phyloP scores from a whole-genome alignment of 345 rosid genomes.

The Pugionium cornutum region DNA sequence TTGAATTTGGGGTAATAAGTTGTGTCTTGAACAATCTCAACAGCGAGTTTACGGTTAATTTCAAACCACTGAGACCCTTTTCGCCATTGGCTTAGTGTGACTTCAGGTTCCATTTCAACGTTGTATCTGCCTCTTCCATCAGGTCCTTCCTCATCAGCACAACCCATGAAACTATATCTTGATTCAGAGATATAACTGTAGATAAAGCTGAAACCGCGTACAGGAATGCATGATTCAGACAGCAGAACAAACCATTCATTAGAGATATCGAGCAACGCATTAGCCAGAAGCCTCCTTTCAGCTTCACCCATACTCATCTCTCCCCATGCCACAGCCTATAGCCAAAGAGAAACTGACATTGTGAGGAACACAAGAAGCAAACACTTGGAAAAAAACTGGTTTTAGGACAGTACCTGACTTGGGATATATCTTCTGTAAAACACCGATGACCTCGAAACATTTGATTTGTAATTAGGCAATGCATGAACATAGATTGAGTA shows the following conservation, averaged over 20 bases:
- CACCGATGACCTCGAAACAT: slow-evolving; percentile 56
- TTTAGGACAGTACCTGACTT: slow-evolving; percentile 64
- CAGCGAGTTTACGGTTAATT: slow-evolving; percentile 64
- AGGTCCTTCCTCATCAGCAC: slow-evolving; percentile 74
- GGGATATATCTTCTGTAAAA: slow-evolving; percentile 83
- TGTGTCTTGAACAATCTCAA: slow-evolving; percentile 59
- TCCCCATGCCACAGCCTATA: slow-evolving; percentile 86
- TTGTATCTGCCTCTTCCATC: slow-evolving; percentile 81
- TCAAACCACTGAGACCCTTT: slow-evolving; percentile 98
- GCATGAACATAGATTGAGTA: slow-evolving; percentile 80
- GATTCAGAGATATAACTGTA: slow-evolving; percentile 45
- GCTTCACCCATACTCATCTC: slow-evolving; percentile 92
- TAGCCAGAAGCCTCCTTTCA: slow-evolving; percentile 88
- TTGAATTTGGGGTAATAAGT: slow-evolving; percentile 75
- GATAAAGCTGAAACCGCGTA: slow-evolving; percentile 55
- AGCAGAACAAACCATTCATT: slow-evolving; percentile 87
- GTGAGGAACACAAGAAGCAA: slow-evolving; percentile 24
- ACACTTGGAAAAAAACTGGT: background rate
- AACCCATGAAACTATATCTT: slow-evolving; percentile 70
- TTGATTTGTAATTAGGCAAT: slow-evolving; percentile 55
- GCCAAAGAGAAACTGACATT: background rate
- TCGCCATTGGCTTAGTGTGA: slow-evolving; percentile 75
- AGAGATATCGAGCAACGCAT: slow-evolving; percentile 84
- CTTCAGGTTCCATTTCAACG: slow-evolving; percentile 61
- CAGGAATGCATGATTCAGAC: slow-evolving; percentile 89